Percentiles rank a stretch among this genome's conserved stretches.
Evolutionary conservation across 257 asterid species (phyloP).

Genomic region (Sherardia arvensis): DNA sequence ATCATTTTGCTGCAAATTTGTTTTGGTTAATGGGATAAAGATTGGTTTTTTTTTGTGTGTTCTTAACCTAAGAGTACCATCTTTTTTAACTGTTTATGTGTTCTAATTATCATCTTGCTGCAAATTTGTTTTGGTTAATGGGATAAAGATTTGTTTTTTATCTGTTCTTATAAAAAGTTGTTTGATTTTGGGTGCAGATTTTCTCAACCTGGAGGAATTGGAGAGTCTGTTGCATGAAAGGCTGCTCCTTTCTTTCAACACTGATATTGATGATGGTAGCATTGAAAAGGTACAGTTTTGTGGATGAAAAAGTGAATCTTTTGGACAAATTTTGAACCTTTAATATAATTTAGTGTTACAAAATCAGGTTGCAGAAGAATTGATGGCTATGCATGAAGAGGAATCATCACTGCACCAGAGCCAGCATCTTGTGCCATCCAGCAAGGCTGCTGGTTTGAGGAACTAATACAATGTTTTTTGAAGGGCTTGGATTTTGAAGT

Average conservation of each 20-base stretch:
- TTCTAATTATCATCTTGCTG: no score
- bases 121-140: no score
- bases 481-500: not conserved
- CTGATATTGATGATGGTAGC: conserved; percentile 58
- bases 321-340: not conserved
- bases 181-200: conserved; percentile 5
- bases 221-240: conserved; percentile 42
- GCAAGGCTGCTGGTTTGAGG: not conserved
- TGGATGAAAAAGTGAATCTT: not conserved
- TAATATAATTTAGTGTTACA: not conserved
- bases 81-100: no score
- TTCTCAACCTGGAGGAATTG: conserved; percentile 23
- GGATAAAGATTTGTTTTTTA: not conserved
- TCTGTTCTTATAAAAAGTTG: not conserved
- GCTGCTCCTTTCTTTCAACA: conserved; percentile 42
- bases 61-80: no score
- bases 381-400: conserved; percentile 35
- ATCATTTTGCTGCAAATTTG: no score
- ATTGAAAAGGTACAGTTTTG: conserved; percentile 36
- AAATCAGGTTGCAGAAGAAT: conserved; percentile 35
- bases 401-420: conserved; percentile 14
- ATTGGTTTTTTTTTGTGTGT: not conserved
- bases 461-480: not conserved
- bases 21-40: not conserved
- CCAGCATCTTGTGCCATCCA: not conserved